Evolutionary conservation across 2,329 filamentous ascomycete genomes (phyloP), one percentile per base, ranked within the genome.

Genomic region (Colletotrichum spinosum): DNA sequence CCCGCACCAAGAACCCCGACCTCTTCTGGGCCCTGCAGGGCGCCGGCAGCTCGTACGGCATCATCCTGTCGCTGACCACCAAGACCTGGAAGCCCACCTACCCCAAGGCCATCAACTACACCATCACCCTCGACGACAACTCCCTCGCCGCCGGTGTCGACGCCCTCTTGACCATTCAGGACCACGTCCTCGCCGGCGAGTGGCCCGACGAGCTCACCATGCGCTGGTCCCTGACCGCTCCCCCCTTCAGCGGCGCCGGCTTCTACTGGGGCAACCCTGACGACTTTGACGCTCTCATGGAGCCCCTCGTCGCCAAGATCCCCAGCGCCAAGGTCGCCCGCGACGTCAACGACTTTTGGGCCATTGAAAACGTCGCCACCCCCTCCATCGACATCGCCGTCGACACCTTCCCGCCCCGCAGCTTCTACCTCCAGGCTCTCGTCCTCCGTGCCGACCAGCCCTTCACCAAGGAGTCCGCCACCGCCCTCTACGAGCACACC

Each of bases 11-110:
- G 57, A 64, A 67, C 42, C 63, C 67, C 10, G 67, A 68, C 35
- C 67, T 67, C 17, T 66, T 68, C 53, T 68, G 67, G 67, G 67
- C 67, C n/a, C 55, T 66, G 12, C 59, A 68, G 64, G 67, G 67
- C 1, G 67, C 67, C 25, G 67, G 67, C n/a, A 52, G 58, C 12
- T 67, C 64, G 7, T 67, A 64, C 50, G 67, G 67, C 12, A 61
- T 68, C 56, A 64, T 68, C 9, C 50, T 68, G 1, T 51, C 37
- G 52, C 41, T 64, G 13, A 68, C 67, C 33, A 68, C 55, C 53
- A 53, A 61, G 52, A 68, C 67, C 8, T 60, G 56, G 52, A 60
- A 59, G 64, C 67, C 67, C 2, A 52, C 52, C 6, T 17, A 13
- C 38, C 50, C 38, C 41, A 55, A 54, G 45, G 67, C 64, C 35